Percentiles rank a stretch among this genome's conserved stretches.
Conservation (phyloP, 805 yeast genomes). For the Candida railenensis region DNA sequence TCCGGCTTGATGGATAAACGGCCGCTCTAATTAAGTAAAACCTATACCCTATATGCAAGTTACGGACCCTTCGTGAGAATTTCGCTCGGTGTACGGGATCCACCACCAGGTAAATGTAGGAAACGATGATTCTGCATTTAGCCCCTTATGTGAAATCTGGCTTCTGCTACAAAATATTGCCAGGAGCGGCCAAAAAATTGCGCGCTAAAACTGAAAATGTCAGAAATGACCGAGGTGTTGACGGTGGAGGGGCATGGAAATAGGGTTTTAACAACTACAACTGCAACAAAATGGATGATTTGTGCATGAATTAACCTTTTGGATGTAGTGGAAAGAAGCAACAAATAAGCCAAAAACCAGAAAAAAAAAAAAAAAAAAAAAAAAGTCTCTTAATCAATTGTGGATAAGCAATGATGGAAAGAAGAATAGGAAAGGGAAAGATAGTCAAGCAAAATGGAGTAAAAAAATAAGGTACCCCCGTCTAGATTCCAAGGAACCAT, state of each 20-base stretch:
- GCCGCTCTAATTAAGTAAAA: too few relatives aligned
- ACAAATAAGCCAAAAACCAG: background rate
- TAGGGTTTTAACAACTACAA: background rate
- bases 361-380: background rate
- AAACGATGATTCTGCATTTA: background rate
- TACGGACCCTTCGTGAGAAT: background rate
- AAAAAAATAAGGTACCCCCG: too few relatives aligned
- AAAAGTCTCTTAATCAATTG: background rate
- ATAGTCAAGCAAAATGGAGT: too few relatives aligned
- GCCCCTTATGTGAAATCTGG: background rate
- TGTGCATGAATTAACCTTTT: background rate
- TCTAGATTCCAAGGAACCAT: too few relatives aligned
- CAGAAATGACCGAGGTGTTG: slow-evolving; percentile 5
- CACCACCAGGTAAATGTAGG: background rate
- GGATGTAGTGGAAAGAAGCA: background rate
- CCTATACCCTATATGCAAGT: too few relatives aligned
- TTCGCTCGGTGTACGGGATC: background rate
- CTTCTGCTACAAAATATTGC: background rate
- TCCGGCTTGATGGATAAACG: background rate
- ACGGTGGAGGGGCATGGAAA: background rate
- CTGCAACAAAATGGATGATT: background rate
- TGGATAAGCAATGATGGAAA: too few relatives aligned
- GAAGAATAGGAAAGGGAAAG: too few relatives aligned
- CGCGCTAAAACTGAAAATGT: background rate
- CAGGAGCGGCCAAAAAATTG: background rate